These are phyloP conservation scores for Mediolabrus comicus DNA, from an alignment of 108 stramenopile species.

Conservation along the genomic window DNA sequence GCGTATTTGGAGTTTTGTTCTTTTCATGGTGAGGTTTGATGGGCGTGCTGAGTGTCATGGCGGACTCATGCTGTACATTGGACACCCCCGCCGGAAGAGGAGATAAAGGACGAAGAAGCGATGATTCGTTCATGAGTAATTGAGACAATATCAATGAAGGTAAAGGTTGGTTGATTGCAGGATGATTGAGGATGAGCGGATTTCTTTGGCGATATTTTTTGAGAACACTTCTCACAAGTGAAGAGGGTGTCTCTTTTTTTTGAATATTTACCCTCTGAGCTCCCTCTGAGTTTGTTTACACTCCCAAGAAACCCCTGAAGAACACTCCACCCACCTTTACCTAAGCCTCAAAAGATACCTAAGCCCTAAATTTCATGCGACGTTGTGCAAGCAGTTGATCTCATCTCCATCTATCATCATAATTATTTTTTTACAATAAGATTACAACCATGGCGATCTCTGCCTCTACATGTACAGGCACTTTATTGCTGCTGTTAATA, in stretches of 20 bases:
- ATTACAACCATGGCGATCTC: background rate
- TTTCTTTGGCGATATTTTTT: too few species aligned
- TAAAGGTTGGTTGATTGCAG: too few species aligned
- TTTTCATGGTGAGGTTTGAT: background rate
- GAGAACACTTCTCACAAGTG: too few species aligned
- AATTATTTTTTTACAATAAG: background rate
- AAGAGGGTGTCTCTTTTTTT: too few species aligned
- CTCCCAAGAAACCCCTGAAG: too few species aligned
- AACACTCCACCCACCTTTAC: too few species aligned
- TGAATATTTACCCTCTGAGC: too few species aligned
- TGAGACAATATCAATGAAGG: background rate
- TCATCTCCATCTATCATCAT: background rate
- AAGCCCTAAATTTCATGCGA: background rate
- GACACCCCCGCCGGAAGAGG: background rate
- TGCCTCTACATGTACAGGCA: background rate
- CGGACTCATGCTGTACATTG: background rate
- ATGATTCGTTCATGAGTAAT: background rate
- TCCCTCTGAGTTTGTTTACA: too few species aligned
- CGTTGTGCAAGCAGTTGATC: too few species aligned
- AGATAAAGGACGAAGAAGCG: background rate
- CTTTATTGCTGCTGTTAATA: background rate
- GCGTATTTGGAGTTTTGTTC: background rate
- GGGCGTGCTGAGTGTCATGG: too few species aligned
- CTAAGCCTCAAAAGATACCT: too few species aligned
- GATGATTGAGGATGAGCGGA: too few species aligned